Evolutionary conservation across 1,284 basidiomycete genomes (phyloP), one percentile per base, ranked within the genome.

Genomic region (Sanghuangporus baumii): DNA sequence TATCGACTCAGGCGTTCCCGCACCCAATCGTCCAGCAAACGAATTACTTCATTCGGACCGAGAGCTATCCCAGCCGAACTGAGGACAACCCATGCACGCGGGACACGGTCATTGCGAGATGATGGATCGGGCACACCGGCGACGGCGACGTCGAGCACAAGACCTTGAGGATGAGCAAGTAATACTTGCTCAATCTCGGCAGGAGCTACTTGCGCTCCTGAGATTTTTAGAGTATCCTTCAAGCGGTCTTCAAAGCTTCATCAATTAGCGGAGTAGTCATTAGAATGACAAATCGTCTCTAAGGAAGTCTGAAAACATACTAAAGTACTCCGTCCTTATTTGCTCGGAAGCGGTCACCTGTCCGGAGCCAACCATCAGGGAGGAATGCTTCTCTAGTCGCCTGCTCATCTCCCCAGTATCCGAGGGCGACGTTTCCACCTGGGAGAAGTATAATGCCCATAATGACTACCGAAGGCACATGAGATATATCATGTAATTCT

Each of bases 61-160:
- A 78, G 68, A 52, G 72, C 74, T 67, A 76, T 77, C 3, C 87
- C 89, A 1, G 70, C 70, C 0, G 74, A 66, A 54, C 82, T 86
- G 14, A 91, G 72, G 1, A 91, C 87, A 52, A 92, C 69, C 88
- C 89, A 91, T 1, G 89, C 89, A 3, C 85, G 80, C 0, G 89
- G 89, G 2, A 86, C 77, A 66, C 82, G 83, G 73, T 67, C 66
- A 31, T 66, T 67, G 3, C 62, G 57, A 2, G 52, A 52, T 37
- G 55, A 23, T 47, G 61, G 31, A 11, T 43, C 14, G 7, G 64
- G 65, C 6, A 71, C 66, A 31, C 70, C 70, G 7, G 67, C 67
- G 20, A 70, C 70, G 9, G 65, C 68, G 0, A 60, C 69, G 59
- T 71, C 70, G 34, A 47, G 51, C 7, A 70, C 62, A 36, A 70